Percentiles rank a stretch among this genome's conserved stretches.
phyloP scores from a whole-genome alignment of 306 rosid species.

The Ormosia semicastrata region DNA sequence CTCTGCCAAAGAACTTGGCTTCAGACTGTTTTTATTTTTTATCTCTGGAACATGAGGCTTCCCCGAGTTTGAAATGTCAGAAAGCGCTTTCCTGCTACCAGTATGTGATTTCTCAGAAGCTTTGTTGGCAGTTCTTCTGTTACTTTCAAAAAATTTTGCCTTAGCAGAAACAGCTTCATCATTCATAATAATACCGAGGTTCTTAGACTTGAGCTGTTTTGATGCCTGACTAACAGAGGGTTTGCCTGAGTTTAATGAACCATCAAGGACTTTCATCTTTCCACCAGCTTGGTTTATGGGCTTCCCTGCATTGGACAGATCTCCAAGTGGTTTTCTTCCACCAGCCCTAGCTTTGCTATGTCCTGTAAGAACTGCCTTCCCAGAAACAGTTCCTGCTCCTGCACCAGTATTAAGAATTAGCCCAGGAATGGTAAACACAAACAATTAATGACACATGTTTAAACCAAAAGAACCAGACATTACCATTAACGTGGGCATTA shows the following conservation, averaged over 20 bases:
- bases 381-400: conserved; percentile 45
- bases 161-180: conserved; percentile 33
- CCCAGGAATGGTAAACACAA: neutral
- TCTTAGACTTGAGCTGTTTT: conserved; percentile 33
- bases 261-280: conserved; percentile 56
- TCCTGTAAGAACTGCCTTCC: conserved; percentile 39
- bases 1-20: conserved; percentile 25
- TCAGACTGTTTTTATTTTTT: conserved; percentile 34
- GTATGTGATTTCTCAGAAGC: conserved; percentile 42
- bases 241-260: conserved; percentile 36
- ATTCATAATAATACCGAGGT: conserved; percentile 2
- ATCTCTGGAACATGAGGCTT: conserved; percentile 31
- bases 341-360: conserved; percentile 48
- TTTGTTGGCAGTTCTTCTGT: conserved; percentile 28
- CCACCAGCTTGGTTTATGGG: conserved; percentile 35
- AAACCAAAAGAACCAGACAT: conserved; percentile 5
- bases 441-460: neutral
- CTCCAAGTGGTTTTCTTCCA: conserved; percentile 72
- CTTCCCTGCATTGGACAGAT: conserved; percentile 54
- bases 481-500: conserved; percentile 44
- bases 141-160: neutral
- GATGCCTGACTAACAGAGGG: conserved; percentile 32
- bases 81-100: conserved; percentile 50
- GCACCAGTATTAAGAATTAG: conserved; percentile 15
- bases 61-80: conserved; percentile 66